phyloP scores from a whole-genome alignment of 129 eudicot genomes.

The Lactuca sativa region DNA sequence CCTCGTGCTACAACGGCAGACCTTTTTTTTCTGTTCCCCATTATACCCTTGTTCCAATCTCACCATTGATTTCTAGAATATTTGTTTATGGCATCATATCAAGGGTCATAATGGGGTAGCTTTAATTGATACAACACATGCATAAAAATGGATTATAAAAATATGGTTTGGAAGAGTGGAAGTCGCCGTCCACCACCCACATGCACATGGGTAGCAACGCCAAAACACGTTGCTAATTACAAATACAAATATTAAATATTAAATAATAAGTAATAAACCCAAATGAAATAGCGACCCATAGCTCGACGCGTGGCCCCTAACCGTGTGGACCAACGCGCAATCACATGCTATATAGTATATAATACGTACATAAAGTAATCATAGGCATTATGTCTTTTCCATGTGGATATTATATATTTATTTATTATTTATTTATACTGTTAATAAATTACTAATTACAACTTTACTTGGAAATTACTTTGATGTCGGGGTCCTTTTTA shows the following conservation, averaged over 20 bases:
- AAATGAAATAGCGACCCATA: neutral
- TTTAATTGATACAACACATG: constrained; percentile 29
- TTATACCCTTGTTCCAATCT: neutral
- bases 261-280: neutral
- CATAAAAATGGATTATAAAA: constrained; percentile 19
- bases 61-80: neutral
- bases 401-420: neutral
- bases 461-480: neutral
- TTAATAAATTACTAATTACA: neutral
- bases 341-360: constrained; percentile 4
- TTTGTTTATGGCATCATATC: neutral
- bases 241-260: neutral
- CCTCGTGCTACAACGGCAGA: constrained; percentile 39
- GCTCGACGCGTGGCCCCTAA: neutral
- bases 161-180: constrained; percentile 15
- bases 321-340: constrained; percentile 44
- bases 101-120: constrained; percentile 19
- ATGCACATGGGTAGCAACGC: constrained; percentile 26
- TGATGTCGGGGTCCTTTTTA: neutral
- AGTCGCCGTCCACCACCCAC: constrained; percentile 29
- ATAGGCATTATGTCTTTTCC: constrained; percentile 11
- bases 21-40: constrained; percentile 4
- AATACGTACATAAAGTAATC: neutral
- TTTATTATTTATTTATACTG: neutral
- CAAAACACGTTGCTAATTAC: constrained; percentile 36